Conservation (phyloP, 768 basidiomycete genomes). For the Asterophora parasitica region DNA sequence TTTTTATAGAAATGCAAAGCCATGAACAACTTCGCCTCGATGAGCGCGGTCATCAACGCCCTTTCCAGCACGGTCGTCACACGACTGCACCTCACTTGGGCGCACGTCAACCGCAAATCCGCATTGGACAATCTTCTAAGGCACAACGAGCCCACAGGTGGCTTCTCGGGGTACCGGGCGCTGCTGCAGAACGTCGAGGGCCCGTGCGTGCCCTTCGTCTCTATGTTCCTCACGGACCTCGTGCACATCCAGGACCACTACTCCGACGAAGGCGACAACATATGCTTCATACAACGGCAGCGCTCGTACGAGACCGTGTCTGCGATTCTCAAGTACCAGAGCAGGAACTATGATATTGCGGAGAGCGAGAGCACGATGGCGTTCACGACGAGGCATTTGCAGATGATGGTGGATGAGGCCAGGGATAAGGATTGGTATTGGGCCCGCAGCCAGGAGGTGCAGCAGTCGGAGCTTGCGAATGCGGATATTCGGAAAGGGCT, state of each 20-base stretch:
- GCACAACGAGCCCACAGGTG: conserved; percentile 55
- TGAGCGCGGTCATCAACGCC: conserved; percentile 62
- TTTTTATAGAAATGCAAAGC: conserved; percentile 52
- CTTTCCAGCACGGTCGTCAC: conserved; percentile 56
- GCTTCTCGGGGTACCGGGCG: conserved; percentile 51
- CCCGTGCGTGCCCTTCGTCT: conserved; percentile 66
- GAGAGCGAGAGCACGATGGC: conserved; percentile 40
- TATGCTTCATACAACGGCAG: conserved; percentile 53
- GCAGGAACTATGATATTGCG: conserved; percentile 42
- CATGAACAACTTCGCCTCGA: conserved; percentile 62
- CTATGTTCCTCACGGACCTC: conserved; percentile 58
- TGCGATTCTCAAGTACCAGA: conserved; percentile 55
- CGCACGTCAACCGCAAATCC: conserved; percentile 49
- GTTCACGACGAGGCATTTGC: conserved; percentile 46
- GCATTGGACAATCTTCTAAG: conserved; percentile 48
- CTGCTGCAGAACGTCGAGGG: conserved; percentile 44
- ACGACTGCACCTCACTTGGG: conserved; percentile 61
- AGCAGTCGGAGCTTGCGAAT: conserved; percentile 52
- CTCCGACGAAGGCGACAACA: conserved; percentile 33
- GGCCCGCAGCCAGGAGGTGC: conserved; percentile 55
- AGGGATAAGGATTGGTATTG: conserved; percentile 52
- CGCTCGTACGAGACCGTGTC: conserved; percentile 52
- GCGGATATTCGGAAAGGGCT: conserved; percentile 65
- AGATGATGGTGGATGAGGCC: conserved; percentile 23
- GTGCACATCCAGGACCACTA: conserved; percentile 50